A percentile compares a stretch with the other conserved stretches of the same genome.
These are phyloP conservation scores for Penicillium sp. DNA, from an alignment of 2,329 filamentous ascomycete genomes.

Conservation along the genomic window DNA sequence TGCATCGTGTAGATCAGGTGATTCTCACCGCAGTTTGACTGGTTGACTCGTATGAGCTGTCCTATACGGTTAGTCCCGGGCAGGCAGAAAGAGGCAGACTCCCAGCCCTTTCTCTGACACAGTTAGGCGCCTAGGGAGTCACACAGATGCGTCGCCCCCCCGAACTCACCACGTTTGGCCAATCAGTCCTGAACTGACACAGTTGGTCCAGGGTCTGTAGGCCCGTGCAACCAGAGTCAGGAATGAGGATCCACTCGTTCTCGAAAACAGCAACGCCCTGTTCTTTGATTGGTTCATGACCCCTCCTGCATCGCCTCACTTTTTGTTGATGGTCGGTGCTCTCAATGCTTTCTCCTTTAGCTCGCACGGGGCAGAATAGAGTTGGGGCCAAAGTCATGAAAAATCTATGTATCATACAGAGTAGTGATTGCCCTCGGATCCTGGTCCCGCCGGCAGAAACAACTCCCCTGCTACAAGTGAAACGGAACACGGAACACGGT, in stretches of 20 bases:
- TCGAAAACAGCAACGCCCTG: slow-evolving; percentile 18
- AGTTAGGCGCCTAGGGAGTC: slow-evolving; percentile 5
- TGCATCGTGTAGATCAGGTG: slow-evolving; percentile 11
- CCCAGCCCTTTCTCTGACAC: neutral
- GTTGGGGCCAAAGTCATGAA: neutral
- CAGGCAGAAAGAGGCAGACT: neutral
- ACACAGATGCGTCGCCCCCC: slow-evolving; percentile 1
- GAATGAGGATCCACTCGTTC: slow-evolving; percentile 23
- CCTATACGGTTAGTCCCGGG: neutral
- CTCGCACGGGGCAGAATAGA: slow-evolving; percentile 6
- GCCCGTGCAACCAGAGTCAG: slow-evolving; percentile 11
- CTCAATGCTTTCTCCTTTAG: neutral
- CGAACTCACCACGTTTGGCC: neutral
- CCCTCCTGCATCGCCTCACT: slow-evolving; percentile 31
- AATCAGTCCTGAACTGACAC: slow-evolving; percentile 2
- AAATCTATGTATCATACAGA: neutral
- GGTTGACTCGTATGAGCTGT: neutral
- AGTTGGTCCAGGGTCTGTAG: slow-evolving; percentile 8
- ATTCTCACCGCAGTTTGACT: slow-evolving; percentile 8
- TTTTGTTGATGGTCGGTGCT: slow-evolving; percentile 5
- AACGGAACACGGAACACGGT: slow-evolving; percentile 9
- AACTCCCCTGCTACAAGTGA: slow-evolving; percentile 1
- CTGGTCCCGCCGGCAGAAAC: neutral
- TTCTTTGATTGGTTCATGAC: slow-evolving; percentile 17
- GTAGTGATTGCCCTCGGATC: neutral